Base-by-base conservation (phyloP, 2,329 filamentous ascomycete genomes). In the Arthroderma sp. region DNA sequence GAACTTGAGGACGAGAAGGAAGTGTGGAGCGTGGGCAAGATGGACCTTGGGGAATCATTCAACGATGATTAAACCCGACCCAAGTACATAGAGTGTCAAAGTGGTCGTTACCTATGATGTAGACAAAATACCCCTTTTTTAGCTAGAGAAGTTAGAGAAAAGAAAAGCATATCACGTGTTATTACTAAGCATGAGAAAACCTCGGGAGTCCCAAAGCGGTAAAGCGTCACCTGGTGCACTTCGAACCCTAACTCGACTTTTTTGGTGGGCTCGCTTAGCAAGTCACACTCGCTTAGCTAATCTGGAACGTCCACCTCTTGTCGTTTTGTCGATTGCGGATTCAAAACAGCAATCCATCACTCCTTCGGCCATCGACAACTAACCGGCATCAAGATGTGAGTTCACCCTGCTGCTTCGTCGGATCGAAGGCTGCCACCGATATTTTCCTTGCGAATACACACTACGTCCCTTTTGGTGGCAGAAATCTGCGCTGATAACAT, bases 1-100 rank as follows among this genome's bases (percentile, higher is more conserved):
- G 93, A 98, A 75, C 76, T 83, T 33, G 93, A 98, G 68, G 93
- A 98, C 73, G 89, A 96, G 76, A 86, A 83, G 72, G 93, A 98
- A 76, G 84, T 98, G 61, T 95, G 90, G 91, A 93, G 88, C 69
- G 86, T 98, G 54, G 93, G 93, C 4, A 91, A 86, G 73, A 84
- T 95, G 54, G 91, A 97, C 69, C 74, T 91, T 51, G 87, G 88
- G 58, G 72, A 69, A 38, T 61, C 64, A 31, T 67, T 71, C 62
- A 64, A 59, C 59, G 69, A 72, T 58, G 66, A 71, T n/a, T 62
- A 56, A 57, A 54, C 19, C 23, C 13, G 8, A 25, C 15, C 7
- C 4, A 8, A 39, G 11, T 13, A 21, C 13, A 13, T 25, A 28
- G 33, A 37, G 35, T 9, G 35, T 37, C 19, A 6, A 21, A 9